Percentiles rank a stretch among this genome's conserved stretches.
Evolutionary conservation across 257 asterid genomes (phyloP).

Genomic region (Petrea volubilis): DNA sequence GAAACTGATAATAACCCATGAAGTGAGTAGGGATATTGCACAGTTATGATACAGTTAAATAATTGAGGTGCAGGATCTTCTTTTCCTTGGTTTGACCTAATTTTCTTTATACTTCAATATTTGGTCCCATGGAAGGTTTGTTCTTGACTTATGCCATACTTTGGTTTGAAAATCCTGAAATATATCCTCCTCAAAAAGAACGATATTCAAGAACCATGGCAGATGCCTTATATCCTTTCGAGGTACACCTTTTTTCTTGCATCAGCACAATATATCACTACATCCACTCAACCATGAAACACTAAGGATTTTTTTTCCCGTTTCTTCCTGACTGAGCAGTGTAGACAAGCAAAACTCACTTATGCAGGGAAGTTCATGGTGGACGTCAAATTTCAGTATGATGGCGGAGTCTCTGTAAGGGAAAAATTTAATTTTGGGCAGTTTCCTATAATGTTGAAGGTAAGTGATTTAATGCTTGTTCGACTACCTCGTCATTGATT

Average conservation of each 20-base stretch:
- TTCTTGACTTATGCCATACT: slow-evolving; percentile 72
- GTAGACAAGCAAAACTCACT: slow-evolving; percentile 89
- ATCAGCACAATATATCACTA: not conserved
- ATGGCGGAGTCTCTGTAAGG: slow-evolving; percentile 56
- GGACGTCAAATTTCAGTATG: slow-evolving; percentile 63
- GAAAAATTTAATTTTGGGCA: slow-evolving; percentile 65
- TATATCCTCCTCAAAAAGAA: slow-evolving; percentile 72
- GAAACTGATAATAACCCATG: not conserved
- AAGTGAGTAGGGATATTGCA: not conserved
- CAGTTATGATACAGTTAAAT: not conserved
- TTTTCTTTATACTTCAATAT: slow-evolving; percentile 4
- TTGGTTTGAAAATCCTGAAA: slow-evolving; percentile 65
- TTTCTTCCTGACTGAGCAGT: slow-evolving; percentile 53
- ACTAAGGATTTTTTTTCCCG: slow-evolving; percentile 6
- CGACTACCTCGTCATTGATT: not conserved
- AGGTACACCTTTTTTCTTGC: slow-evolving; percentile 46
- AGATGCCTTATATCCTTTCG: slow-evolving; percentile 72
- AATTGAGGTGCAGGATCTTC: not conserved
- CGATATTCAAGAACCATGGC: slow-evolving; percentile 41
- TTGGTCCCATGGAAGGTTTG: slow-evolving; percentile 6
- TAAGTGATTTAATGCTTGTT: slow-evolving; percentile 13
- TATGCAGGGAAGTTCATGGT: slow-evolving; percentile 72
- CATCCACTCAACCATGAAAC: slow-evolving; percentile 12
- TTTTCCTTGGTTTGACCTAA: not conserved
- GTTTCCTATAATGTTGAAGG: slow-evolving; percentile 95